phyloP scores from a whole-genome alignment of 2,329 filamentous ascomycete species.

The Aspergillus fumigatiaffinis region DNA sequence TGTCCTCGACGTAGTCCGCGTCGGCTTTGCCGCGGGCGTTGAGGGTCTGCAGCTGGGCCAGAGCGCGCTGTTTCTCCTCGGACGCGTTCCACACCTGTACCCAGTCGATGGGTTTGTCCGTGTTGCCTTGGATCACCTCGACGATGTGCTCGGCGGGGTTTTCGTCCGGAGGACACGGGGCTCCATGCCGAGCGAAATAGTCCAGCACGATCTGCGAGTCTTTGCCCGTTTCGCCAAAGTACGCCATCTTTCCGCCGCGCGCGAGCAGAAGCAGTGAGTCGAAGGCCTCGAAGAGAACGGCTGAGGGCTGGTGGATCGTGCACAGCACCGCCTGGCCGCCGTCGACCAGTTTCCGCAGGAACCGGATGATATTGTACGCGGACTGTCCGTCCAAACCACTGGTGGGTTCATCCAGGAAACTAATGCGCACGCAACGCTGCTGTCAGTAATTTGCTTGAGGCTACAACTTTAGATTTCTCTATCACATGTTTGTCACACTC shows the following conservation, averaged over 20 bases:
- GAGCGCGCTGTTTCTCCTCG: constrained; percentile 22
- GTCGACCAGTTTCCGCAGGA: constrained; percentile 62
- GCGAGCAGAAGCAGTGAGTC: constrained; percentile 62
- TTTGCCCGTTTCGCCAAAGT: constrained; percentile 56
- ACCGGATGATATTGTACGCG: constrained; percentile 54
- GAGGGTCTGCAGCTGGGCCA: constrained; percentile 24
- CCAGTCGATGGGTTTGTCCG: constrained; percentile 25
- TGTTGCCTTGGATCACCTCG: constrained; percentile 32
- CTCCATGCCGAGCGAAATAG: constrained; percentile 54
- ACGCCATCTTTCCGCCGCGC: constrained; percentile 62
- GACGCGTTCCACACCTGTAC: constrained; percentile 31
- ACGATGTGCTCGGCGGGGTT: constrained; percentile 52
- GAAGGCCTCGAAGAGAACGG: constrained; percentile 63
- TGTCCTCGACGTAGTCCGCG: constrained; percentile 26
- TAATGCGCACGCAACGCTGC: too few species aligned
- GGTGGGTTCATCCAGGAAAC: constrained; percentile 58
- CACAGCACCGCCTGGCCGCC: constrained; percentile 62
- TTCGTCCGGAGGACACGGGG: constrained; percentile 48
- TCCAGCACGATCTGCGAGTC: constrained; percentile 39
- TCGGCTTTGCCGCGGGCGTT: constrained; percentile 19
- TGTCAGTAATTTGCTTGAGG: too few species aligned
- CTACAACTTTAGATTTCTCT: too few species aligned
- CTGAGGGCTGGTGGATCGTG: constrained; percentile 68
- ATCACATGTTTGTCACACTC: too few species aligned
- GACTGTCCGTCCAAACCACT: constrained; percentile 65